Evolutionary conservation across 257 asterid genomes (phyloP).

Genomic region (Nicotiana tomentosiformis): DNA sequence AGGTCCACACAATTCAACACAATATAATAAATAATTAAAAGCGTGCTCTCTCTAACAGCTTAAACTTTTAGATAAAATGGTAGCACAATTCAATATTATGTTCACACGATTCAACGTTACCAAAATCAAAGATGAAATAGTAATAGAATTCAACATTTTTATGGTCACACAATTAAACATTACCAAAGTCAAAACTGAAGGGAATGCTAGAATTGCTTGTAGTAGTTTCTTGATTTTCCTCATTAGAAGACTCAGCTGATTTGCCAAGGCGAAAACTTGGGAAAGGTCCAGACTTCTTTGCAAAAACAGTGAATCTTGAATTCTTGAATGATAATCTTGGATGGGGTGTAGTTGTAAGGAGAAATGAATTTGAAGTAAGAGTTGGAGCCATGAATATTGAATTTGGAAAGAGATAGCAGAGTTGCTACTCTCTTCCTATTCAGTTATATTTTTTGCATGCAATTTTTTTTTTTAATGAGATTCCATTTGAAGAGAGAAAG

Average conservation of each 20-base stretch:
- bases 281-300: constrained; percentile 40
- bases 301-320: constrained; percentile 36
- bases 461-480: not conserved
- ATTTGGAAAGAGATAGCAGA: constrained; percentile 9
- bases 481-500: not conserved
- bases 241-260: constrained; percentile 18
- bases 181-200: constrained; percentile 55
- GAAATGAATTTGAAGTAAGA: constrained; percentile 68
- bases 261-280: constrained; percentile 27
- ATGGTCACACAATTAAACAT: too few relatives aligned
- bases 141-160: too few relatives aligned
- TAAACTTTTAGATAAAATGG: not conserved
- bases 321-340: constrained; percentile 31
- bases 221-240: constrained; percentile 14
- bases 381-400: constrained; percentile 68
- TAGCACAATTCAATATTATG: not conserved
- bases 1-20: not conserved
- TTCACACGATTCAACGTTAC: constrained; percentile 3
- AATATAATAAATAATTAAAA: too few relatives aligned
- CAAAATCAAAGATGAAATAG: constrained; percentile 13
- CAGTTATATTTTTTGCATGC: constrained; percentile 11
- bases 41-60: not conserved
- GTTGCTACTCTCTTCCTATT: constrained; percentile 11
- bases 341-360: constrained; percentile 43
- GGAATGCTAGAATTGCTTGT: constrained; percentile 35